Evolutionary conservation across 768 basidiomycete genomes (phyloP), one percentile per base, ranked within the genome.

Genomic region (Saitozyma sp.): DNA sequence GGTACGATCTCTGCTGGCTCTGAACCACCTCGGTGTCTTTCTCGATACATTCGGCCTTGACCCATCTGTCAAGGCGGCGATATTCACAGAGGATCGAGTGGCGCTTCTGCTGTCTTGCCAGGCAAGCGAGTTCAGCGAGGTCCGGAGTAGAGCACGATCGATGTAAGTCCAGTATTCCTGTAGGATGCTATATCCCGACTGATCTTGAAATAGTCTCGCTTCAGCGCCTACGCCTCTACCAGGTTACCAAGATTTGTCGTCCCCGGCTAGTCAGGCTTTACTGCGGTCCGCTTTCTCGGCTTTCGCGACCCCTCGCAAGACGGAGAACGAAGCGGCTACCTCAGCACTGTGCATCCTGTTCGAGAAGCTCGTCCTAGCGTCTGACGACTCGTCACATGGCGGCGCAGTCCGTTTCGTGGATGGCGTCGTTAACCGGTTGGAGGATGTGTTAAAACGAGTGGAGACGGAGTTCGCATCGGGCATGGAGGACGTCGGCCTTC

Each of bases 241-340:
- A 40, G 70, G 71, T 2, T 75, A 73, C 43, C 63, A 66, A 19
- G 14, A 42, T 1, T 11, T 74, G 2, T 52, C 60, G 6, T 53
- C 63, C 11, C 62, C 61, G 2, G 37, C 57, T n/a, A 37, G 58
- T 6, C 58, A 66, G n/a, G 38, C 54, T 13, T 59, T 78, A 9
- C 61, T 76, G 0, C 19, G 51, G 6, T 69, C 68, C 2, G 73
- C 76, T 0, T 61, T 71, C 20, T n/a, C n/a, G 0, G 64, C 70
- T 6, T 54, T 78, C 50, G 62, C 66, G 20, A 69, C 73, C 11
- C 71, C 74, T 0, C 69, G 78, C 14, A 72, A 72, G 54, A 74
- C 74, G 9, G 73, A 79, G 59, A 76, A 75, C 14, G 78, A 79
- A 57, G 78, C 78, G 9, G 78, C 76, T 9, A 70, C 67, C 39